Evolutionary conservation across 768 basidiomycete genomes (phyloP), one percentile per base, ranked within the genome.

Genomic region (Dendrothele bispora): DNA sequence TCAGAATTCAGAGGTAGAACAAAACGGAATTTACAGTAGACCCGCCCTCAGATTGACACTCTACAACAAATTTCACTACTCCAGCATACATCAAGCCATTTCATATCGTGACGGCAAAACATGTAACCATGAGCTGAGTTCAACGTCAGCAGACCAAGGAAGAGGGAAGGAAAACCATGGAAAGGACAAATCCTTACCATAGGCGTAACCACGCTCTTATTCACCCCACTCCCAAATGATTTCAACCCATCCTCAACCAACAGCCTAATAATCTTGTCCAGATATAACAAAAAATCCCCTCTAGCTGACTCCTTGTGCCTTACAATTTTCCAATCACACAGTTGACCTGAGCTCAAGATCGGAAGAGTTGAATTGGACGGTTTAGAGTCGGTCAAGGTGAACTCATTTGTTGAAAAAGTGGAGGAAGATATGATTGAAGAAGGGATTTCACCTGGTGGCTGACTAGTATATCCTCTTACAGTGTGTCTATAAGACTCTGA

Each of bases 251-350:
- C 83, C 63, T 88, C 86, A 18, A 90, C 87, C 46, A 91, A 75
- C 37, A 89, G 60, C 39, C 87, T 74, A 57, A 98, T 98, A 66
- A 98, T 93, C 15, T 94, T 78, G 68, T 94, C 91, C 10, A 88
- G 88, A 65, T 95, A 95, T 70, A 98, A 99, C 52, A 99, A 79
- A 60, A 99, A 99, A 63, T 98, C 97, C 7, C 94, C 94, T 45
- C 94, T 74, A 24, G 80, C 80, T 3, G 95, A 97, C 34, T 86
- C 80, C 68, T 84, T 87, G 67, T 95, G 85, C 43, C 95, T 69
- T 64, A 97, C 95, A 66, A 97, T 95, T 93, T 64, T 97, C 94
- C 18, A 99, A 83, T 70, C 98, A 95, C 1, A 88, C 84, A 0
- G 93, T 98, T 56, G 88, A 91, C 0, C 85, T 86, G 2, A 98